Evolutionary conservation across 1,284 basidiomycete genomes (phyloP).

Genomic region (Rhodotorula mucilaginosa): DNA sequence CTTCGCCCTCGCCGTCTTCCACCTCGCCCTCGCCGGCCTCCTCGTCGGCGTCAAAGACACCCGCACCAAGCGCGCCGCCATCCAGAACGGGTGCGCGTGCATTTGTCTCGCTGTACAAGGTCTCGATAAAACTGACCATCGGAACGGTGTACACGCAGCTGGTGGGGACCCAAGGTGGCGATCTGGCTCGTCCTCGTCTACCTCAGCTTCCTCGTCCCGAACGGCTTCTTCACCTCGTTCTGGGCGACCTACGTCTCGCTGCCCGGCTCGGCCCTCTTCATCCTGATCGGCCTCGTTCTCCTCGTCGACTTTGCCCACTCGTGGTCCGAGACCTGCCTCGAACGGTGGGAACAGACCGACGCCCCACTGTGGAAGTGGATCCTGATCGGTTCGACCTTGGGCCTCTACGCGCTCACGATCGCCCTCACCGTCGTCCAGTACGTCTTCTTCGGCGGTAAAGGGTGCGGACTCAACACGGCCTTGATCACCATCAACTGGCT

Average conservation of each 20-base stretch:
- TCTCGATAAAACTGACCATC: too few relatives aligned
- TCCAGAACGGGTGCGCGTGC: slow-evolving; percentile 99
- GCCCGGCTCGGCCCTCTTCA: slow-evolving; percentile 89
- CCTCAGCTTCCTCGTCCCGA: slow-evolving; percentile 87
- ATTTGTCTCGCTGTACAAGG: too few relatives aligned
- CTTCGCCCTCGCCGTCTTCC: slow-evolving; percentile 88
- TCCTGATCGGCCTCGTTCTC: slow-evolving; percentile 89
- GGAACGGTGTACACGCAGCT: slow-evolving; percentile 57
- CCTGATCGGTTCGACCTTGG: slow-evolving; percentile 86
- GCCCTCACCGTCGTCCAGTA: slow-evolving; percentile 84
- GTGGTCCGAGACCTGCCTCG: slow-evolving; percentile 94
- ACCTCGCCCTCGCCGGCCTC: slow-evolving; percentile 72
- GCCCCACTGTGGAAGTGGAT: slow-evolving; percentile 96
- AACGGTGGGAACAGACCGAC: slow-evolving; percentile 70
- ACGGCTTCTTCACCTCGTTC: slow-evolving; percentile 85
- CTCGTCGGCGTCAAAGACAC: slow-evolving; percentile 88
- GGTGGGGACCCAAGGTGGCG: slow-evolving; percentile 97
- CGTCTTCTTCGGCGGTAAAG: slow-evolving; percentile 82
- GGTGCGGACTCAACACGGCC: slow-evolving; percentile 86
- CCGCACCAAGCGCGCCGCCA: slow-evolving; percentile 80
- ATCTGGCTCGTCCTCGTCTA: slow-evolving; percentile 75
- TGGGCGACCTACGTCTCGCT: slow-evolving; percentile 82
- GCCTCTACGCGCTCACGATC: slow-evolving; percentile 80
- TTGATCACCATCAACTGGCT: slow-evolving; percentile 93
- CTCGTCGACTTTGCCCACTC: slow-evolving; percentile 98